Evolutionary conservation across 768 basidiomycete genomes (phyloP), one percentile per base, ranked within the genome.

Genomic region (Ramaria sp.): DNA sequence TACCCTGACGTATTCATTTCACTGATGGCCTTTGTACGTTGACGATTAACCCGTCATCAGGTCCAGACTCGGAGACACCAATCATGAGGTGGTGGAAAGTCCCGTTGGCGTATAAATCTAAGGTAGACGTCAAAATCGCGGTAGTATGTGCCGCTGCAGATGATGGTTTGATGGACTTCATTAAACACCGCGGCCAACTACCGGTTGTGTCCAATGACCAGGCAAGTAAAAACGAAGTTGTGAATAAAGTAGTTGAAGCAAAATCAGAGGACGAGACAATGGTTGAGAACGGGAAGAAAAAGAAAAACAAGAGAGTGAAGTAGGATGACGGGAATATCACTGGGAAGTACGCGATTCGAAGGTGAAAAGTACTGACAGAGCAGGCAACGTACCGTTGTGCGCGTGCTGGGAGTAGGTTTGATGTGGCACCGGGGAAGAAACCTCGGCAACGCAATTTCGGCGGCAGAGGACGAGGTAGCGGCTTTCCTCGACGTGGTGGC

Each of bases 91-190:
- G 18, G 44, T 86, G 77, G 62, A 63, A 65, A 0, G 37, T 44
- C 18, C 42, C 51, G 42, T 9, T 42, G 20, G 38, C 51, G 55
- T 84, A 82, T 62, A 70, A 75, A 39, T 75, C 68, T 27, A 81
- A 79, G 60, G 69, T 69, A 15, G 84, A 87, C 58, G 84, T 83
- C 5, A 83, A 76, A 63, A 67, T 72, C 15, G 82, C 79, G 13
- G 82, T 77, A 9, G 67, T 74, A 1, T 71, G 70, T 52, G 64
- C 66, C 2, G 85, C 82, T 2, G 76, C 74, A 13, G 69, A 79
- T 57, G 64, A 74, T 57, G 83, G 85, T 9, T 69, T 71, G 16
- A 63, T 85, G 39, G 82, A 85, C 56, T 73, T 82, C 43, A 62
- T 85, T 22, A 75, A 77, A n/a, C 81, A 78, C 61, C 70, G 65